Evolutionary conservation across 2,329 filamentous ascomycete genomes (phyloP).

Genomic region (Ceratocystis ficicola): DNA sequence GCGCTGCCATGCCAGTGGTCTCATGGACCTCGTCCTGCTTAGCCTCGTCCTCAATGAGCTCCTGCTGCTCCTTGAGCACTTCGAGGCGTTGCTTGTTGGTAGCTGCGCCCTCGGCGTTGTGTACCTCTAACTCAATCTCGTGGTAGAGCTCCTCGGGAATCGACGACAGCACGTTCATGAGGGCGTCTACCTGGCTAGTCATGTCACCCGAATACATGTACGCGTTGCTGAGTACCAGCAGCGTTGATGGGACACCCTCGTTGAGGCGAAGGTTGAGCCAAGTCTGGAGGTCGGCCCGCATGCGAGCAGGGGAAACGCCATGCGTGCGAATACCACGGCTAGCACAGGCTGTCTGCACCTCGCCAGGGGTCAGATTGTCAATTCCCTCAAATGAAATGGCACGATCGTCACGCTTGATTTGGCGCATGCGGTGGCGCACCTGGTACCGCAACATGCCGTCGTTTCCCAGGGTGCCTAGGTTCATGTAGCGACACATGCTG

Average conservation of each 20-base stretch:
- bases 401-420: slow-evolving; percentile 96
- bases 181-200: slow-evolving; percentile 78
- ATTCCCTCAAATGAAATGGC: slow-evolving; percentile 91
- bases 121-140: slow-evolving; percentile 96
- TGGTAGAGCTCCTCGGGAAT: slow-evolving; percentile 98
- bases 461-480: slow-evolving; percentile 90
- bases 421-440: slow-evolving; percentile 92
- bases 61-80: slow-evolving; percentile 95
- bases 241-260: slow-evolving; percentile 89
- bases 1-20: slow-evolving; percentile 58
- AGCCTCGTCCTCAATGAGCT: slow-evolving; percentile 94
- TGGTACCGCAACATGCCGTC: slow-evolving; percentile 97
- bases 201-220: slow-evolving; percentile 96
- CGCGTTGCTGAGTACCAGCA: slow-evolving; percentile 90
- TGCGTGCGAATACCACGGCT: slow-evolving; percentile 87
- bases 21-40: slow-evolving; percentile 76
- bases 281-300: slow-evolving; percentile 80
- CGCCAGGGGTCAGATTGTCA: slow-evolving; percentile 80
- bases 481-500: slow-evolving; percentile 97
- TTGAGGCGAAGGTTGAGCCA: slow-evolving; percentile 91
- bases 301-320: slow-evolving; percentile 73
- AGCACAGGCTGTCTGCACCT: slow-evolving; percentile 84
- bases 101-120: slow-evolving; percentile 89
- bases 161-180: slow-evolving; percentile 81
- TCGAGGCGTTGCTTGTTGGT: slow-evolving; percentile 99